Conservation (phyloP, 371 early-diverging fungal genomes). For the Zychaea mexicana region DNA sequence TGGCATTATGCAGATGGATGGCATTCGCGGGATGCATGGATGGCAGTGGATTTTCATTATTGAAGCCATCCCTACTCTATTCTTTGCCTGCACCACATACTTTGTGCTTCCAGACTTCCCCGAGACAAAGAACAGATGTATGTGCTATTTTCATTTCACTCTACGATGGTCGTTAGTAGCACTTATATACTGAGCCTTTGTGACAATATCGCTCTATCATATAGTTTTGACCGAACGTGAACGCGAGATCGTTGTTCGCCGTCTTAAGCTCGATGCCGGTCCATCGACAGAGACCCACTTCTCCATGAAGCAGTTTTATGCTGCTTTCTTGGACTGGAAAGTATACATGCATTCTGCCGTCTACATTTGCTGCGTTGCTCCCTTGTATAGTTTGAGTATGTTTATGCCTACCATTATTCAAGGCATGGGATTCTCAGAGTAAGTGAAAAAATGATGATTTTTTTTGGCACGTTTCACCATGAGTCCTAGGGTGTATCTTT, state of each 20-base stretch:
- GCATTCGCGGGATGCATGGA: constrained; percentile 42
- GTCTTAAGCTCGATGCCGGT: constrained; percentile 65
- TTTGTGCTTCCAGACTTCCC: constrained; percentile 76
- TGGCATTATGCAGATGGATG: constrained; percentile 62
- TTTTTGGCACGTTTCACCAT: too few species aligned
- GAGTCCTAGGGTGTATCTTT: too few species aligned
- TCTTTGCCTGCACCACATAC: constrained; percentile 60
- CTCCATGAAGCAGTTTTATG: constrained; percentile 58
- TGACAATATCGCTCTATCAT: neutral
- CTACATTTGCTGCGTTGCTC: constrained; percentile 55
- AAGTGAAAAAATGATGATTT: neutral
- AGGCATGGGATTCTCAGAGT: constrained; percentile 60
- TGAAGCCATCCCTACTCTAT: constrained; percentile 70
- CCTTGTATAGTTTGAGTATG: constrained; percentile 63
- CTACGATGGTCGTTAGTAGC: too few species aligned
- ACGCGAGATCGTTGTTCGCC: constrained; percentile 55
- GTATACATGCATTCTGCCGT: constrained; percentile 60
- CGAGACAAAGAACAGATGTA: constrained; percentile 47
- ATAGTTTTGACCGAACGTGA: constrained; percentile 59
- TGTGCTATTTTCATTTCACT: neutral
- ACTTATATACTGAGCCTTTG: neutral
- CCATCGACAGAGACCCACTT: constrained; percentile 60
- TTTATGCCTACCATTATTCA: constrained; percentile 75
- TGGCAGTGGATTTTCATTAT: constrained; percentile 78
- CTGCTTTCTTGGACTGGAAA: constrained; percentile 59